Base-by-base conservation (phyloP, 2,329 filamentous ascomycete species). In the Colletotrichum karsti region DNA sequence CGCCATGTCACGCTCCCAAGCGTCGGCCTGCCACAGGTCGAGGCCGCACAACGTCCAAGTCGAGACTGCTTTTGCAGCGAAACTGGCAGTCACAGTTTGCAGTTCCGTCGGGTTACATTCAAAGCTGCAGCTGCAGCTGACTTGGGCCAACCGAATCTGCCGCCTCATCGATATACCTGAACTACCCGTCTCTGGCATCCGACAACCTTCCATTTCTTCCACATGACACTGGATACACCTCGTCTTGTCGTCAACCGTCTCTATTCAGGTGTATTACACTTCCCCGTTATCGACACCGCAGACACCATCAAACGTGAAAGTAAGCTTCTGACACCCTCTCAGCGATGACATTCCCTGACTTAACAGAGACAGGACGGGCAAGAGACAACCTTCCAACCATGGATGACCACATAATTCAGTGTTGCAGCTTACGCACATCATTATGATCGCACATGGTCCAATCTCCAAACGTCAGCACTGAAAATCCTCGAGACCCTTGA, bases 241-340 rank as follows among this genome's bases (percentile, higher is more conserved):
- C n/a, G n/a, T n/a, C n/a, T n/a, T n/a, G n/a, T n/a, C n/a, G n/a
- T n/a, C n/a, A n/a, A n/a, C n/a, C n/a, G n/a, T n/a, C n/a, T n/a
- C n/a, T n/a, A n/a, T n/a, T n/a, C n/a, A n/a, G n/a, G n/a, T n/a
- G n/a, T n/a, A n/a, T n/a, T 41, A n/a, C 53, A 41, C 20, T 12
- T n/a, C 18, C 33, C 33, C 33, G 37, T 56, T 18, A 28, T 10
- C 7, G 30, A 33, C 22, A 18, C 15, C 18, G 8, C 22, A 35
- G 22, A 33, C 22, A 9, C 13, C 12, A 10, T 8, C 7, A 9
- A 35, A 46, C 55, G 42, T 60, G 44, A 13, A 60, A 51, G 44
- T 60, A 50, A 51, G 57, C 44, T 46, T 58, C 41, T 58, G 39
- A 46, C 30, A 35, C 15, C 33, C 30, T 48, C 30, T 59, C 57